phyloP scores from a whole-genome alignment of 495 filamentous ascomycete genomes.

The Neurospora hispaniola region DNA sequence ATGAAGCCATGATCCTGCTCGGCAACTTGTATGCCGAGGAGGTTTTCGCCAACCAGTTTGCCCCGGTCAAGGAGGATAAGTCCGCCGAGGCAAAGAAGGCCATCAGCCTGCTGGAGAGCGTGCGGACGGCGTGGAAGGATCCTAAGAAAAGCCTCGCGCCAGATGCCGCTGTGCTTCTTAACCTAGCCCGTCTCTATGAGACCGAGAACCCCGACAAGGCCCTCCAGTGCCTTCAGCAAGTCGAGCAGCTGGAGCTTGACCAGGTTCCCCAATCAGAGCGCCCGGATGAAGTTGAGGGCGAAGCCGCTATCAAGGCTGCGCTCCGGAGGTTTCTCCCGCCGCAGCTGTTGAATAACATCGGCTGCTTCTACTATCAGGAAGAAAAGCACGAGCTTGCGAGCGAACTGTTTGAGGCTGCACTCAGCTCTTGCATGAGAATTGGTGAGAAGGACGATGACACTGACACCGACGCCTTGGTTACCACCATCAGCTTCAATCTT shows the following conservation, averaged over 20 bases:
- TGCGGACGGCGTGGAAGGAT: slow-evolving; percentile 85
- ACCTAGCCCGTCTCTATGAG: slow-evolving; percentile 86
- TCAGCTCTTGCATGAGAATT: slow-evolving; percentile 73
- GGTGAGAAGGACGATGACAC: slow-evolving; percentile 53
- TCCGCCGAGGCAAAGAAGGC: slow-evolving; percentile 72
- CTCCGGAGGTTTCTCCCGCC: slow-evolving; percentile 71
- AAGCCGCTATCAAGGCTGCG: slow-evolving; percentile 43
- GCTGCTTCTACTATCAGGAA: slow-evolving; percentile 80
- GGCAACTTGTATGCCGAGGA: slow-evolving; percentile 90
- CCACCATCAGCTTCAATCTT: slow-evolving; percentile 90
- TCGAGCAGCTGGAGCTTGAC: slow-evolving; percentile 77
- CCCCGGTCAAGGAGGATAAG: slow-evolving; percentile 76
- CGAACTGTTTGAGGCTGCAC: slow-evolving; percentile 75
- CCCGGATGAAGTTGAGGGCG: slow-evolving; percentile 51
- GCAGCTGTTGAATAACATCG: slow-evolving; percentile 93
- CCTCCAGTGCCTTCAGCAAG: slow-evolving; percentile 77
- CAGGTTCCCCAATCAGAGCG: slow-evolving; percentile 57
- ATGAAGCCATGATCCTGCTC: slow-evolving; percentile 85
- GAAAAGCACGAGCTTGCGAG: slow-evolving; percentile 76
- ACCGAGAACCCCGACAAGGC: slow-evolving; percentile 75
- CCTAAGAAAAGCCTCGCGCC: slow-evolving; percentile 64
- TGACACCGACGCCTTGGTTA: slow-evolving; percentile 85
- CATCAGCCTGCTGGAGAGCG: slow-evolving; percentile 66
- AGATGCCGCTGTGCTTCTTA: slow-evolving; percentile 83
- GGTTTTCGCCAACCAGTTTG: slow-evolving; percentile 66